Percentiles rank a stretch among this genome's conserved stretches.
These are phyloP conservation scores for Pichia phayaonensis DNA, from an alignment of 805 yeast species.

Conservation along the genomic window DNA sequence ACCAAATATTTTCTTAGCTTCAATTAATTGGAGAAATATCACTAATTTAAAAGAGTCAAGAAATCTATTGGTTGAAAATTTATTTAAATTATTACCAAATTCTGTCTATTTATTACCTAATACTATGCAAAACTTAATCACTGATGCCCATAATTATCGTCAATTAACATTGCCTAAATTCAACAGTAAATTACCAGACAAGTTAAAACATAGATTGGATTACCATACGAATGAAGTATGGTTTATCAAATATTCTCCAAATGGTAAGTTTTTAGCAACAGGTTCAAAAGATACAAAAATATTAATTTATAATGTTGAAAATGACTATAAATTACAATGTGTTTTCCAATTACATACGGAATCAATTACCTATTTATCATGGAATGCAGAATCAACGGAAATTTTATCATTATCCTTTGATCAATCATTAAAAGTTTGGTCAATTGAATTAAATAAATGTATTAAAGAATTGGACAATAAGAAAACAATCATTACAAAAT, in stretches of 20 bases:
- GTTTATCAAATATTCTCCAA: slow-evolving; percentile 71
- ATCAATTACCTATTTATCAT: slow-evolving; percentile 57
- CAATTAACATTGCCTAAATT: slow-evolving; percentile 20
- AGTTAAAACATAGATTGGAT: slow-evolving; percentile 36
- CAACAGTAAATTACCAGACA: slow-evolving; percentile 32
- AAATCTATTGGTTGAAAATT: slow-evolving; percentile 31
- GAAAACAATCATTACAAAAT: slow-evolving; percentile 1
- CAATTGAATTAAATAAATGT: slow-evolving; percentile 7
- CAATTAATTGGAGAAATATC: slow-evolving; percentile 7
- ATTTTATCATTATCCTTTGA: slow-evolving; percentile 70
- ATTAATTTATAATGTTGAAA: slow-evolving; percentile 55
- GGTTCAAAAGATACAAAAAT: slow-evolving; percentile 64
- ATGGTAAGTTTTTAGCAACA: slow-evolving; percentile 70
- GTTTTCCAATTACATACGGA: slow-evolving; percentile 40
- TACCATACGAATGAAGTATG: slow-evolving; percentile 74
- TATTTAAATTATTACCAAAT: slow-evolving; percentile 43
- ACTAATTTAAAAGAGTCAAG: slow-evolving; percentile 28
- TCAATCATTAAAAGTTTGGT: slow-evolving; percentile 48
- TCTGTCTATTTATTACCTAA: slow-evolving; percentile 39
- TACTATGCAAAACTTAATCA: slow-evolving; percentile 41
- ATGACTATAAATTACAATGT: slow-evolving; percentile 33
- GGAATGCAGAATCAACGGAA: slow-evolving; percentile 67
- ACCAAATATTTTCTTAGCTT: slow-evolving; percentile 3
- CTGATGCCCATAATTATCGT: slow-evolving; percentile 46
- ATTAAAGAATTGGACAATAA: slow-evolving; percentile 5